phyloP scores from a whole-genome alignment of 1,139 yeast genomes.

The Eremothecium coryli region DNA sequence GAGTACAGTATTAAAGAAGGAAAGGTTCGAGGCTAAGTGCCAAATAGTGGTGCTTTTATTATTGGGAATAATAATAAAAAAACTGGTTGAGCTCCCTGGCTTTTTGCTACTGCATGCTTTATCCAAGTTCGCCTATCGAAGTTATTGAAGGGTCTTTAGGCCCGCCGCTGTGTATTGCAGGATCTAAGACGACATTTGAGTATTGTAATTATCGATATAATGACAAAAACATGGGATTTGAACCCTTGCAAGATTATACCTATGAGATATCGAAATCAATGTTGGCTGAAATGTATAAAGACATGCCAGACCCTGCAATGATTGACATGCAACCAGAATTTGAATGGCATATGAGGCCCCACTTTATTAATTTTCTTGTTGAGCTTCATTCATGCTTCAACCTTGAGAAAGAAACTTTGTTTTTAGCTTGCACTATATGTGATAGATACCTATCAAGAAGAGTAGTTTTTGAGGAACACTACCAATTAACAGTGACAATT shows the following conservation, averaged over 20 bases:
- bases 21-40: no score
- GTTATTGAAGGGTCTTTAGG: no score
- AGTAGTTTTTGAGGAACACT: conserved; percentile 84
- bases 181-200: no score
- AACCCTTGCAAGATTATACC: not conserved
- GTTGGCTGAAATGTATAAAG: not conserved
- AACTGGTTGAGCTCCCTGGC: no score
- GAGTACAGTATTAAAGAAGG: no score
- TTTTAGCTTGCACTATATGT: conserved; percentile 67
- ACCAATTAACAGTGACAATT: conserved; percentile 86
- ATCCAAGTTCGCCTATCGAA: no score
- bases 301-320: conserved; percentile 35
- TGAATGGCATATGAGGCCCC: conserved; percentile 89
- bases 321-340: conserved; percentile 88
- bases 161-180: no score
- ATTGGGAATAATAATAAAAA: no score
- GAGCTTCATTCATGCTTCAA: conserved; percentile 71
- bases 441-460: conserved; percentile 90
- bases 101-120: no score
- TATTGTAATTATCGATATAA: no score
- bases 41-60: no score
- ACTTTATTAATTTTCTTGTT: conserved; percentile 67
- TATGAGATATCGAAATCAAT: not conserved
- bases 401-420: conserved; percentile 68
- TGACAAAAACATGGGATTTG: not conserved